Evolutionary conservation across 2,329 filamentous ascomycete genomes (phyloP).

Genomic region (Cadophora gregata): DNA sequence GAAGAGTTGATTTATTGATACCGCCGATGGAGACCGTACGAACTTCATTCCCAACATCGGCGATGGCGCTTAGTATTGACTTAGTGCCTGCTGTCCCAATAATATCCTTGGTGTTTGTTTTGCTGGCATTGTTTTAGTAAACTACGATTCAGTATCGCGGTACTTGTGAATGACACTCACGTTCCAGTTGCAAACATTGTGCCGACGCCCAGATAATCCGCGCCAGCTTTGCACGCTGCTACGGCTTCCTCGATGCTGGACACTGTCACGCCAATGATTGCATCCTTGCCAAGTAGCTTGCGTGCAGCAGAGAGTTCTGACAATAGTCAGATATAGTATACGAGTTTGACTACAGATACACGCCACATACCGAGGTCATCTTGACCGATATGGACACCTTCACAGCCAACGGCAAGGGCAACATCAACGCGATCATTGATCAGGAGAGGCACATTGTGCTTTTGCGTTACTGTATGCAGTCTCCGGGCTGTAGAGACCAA

Average conservation of each 20-base stretch:
- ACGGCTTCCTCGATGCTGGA: conserved; percentile 75
- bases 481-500: conserved; percentile 73
- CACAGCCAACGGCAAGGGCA: conserved; percentile 81
- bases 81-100: conserved; percentile 76
- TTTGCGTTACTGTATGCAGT: conserved; percentile 73
- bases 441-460: conserved; percentile 76
- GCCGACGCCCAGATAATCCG: conserved; percentile 89
- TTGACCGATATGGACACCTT: conserved; percentile 94
- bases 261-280: conserved; percentile 91
- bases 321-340: conserved; percentile 26
- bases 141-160: neutral
- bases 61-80: conserved; percentile 67
- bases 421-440: conserved; percentile 96
- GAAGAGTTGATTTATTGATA: conserved; percentile 77
- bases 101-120: conserved; percentile 84
- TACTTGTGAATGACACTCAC: conserved; percentile 48
- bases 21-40: conserved; percentile 87
- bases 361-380: conserved; percentile 79
- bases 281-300: conserved; percentile 71
- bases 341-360: neutral
- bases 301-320: conserved; percentile 69
- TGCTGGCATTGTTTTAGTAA: conserved; percentile 55
- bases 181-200: conserved; percentile 87
- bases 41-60: conserved; percentile 47
- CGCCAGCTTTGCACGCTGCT: conserved; percentile 74